Evolutionary conservation across 192 early-diverging fungal species (phyloP), one percentile per base, ranked within the genome.

Genomic region (Phlyctochytrium arcticum): DNA sequence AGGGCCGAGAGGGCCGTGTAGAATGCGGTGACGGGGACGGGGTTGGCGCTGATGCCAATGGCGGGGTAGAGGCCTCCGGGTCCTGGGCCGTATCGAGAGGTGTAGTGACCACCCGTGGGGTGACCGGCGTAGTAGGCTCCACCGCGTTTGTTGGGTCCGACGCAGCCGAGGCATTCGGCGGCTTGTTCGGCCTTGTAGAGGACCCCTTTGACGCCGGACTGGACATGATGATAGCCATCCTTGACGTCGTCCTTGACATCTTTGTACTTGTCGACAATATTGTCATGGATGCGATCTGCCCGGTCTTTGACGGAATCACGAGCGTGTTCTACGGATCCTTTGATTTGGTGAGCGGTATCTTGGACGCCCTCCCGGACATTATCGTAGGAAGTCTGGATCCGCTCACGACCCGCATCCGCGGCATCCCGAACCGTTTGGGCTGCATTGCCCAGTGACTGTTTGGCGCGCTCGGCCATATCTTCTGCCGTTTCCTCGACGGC

Each of bases 11-110:
- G 32, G 6, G 66, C 74, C 4, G 70, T 60, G 44, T 67, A 76
- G 30, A 70, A 65, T 9, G 71, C 68, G n/a, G 74, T 72, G 19
- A 76, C 63, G 7, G 74, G 74, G 0, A 68, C 66, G 12, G 65
- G 70, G 47, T 72, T 67, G 15, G 47, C 56, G 19, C 60, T 33
- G 21, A 35, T 57, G 46, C 69, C 68, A 54, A 39, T 27, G 6
- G 27, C 37, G 34, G 57, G 15, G 33, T 60, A 19, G n/a, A n/a
- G n/a, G n/a, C n/a, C n/a, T n/a, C n/a, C n/a, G n/a, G n/a, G n/a
- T n/a, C n/a, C n/a, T n/a, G n/a, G n/a, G 51, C 61, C 9, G 31
- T 29, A 48, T 34, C 35, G 30, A 30, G 15, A 35, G 27, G 29
- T 33, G n/a, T 34, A 35, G 29, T 17, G 12, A 24, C 29, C 29